phyloP scores from a whole-genome alignment of 257 asterid genomes.

The Fraxinus anomala region DNA sequence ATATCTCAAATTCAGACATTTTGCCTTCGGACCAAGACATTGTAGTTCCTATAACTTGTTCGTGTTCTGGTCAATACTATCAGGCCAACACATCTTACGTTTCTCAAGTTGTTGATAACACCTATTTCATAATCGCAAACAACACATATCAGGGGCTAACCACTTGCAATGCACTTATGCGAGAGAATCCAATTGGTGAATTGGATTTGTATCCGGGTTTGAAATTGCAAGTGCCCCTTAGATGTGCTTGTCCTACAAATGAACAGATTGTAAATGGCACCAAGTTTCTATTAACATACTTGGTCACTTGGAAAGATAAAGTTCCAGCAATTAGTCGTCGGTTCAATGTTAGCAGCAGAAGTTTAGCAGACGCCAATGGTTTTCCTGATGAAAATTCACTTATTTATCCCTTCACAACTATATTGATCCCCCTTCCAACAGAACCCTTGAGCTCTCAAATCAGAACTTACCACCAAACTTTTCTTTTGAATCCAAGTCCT shows the following conservation, averaged over 20 bases:
- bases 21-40: constrained; percentile 42
- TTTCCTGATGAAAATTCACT: constrained; percentile 34
- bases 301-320: constrained; percentile 42
- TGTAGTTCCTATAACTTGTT: constrained; percentile 57
- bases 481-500: background rate
- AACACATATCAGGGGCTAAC: constrained; percentile 54
- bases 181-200: constrained; percentile 35
- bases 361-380: constrained; percentile 54
- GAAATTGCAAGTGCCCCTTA: constrained; percentile 53
- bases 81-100: constrained; percentile 60
- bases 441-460: constrained; percentile 42
- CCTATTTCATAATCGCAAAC: constrained; percentile 53
- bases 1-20: constrained; percentile 36
- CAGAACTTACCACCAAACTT: constrained; percentile 8
- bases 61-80: constrained; percentile 57
- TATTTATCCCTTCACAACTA: constrained; percentile 58
- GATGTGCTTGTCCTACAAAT: constrained; percentile 70
- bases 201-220: constrained; percentile 28
- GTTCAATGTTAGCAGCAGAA: constrained; percentile 42
- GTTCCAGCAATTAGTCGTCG: constrained; percentile 34
- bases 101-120: constrained; percentile 10
- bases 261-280: constrained; percentile 45
- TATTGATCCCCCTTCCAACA: constrained; percentile 51
- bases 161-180: constrained; percentile 53
- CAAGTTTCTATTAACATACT: constrained; percentile 50